Evolutionary conservation across 73 alveolate genomes (phyloP), one percentile per base, ranked within the genome.

Genomic region (Uronychia binucleata): DNA sequence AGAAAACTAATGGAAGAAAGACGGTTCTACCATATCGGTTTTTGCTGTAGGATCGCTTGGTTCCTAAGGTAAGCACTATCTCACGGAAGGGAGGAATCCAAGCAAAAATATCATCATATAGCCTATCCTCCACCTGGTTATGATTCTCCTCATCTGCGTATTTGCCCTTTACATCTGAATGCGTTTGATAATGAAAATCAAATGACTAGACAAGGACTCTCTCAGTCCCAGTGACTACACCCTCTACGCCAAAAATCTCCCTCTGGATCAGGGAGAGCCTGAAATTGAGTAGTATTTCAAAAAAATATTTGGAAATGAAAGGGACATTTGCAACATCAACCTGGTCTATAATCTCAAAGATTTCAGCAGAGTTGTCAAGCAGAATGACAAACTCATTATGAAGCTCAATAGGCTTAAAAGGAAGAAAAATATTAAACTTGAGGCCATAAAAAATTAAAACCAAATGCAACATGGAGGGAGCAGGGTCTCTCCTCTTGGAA

Each of bases 171-270:
- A 11, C 19, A 11, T 46, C 67, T 19, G 67, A 11, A 11, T 11
- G n/a, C 67, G 67, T 11, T 19, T 11, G 19, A 11, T 46, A 46
- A 5, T 46, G 5, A 46, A 46, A 46, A 46, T 82, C 28, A 82
- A 82, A n/a, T 14, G 28, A 1, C 29, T 82, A 28, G 89, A 82
- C 33, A 79, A 82, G 58, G 32, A 74, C 59, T 30, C 30, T 1
- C 26, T 82, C 26, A 57, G 82, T 31, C 89, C 89, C 34, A 13
- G 77, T 1, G 89, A 82, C 32, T 82, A 57, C 59, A 67, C 83
- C 14, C 78, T 82, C 58, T 74, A 32, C 32, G 89, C 34, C 25
- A 82, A 30, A 30, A 46, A 75, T 33, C 78, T 82, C 26, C 89
- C 89, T 1, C n/a, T 11, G 19, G 89, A 82, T 29, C 30, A 34